A percentile compares a stretch with the other conserved stretches of the same genome.
phyloP scores from a whole-genome alignment of 208 protist species.

The Novymonas esmeraldas region DNA sequence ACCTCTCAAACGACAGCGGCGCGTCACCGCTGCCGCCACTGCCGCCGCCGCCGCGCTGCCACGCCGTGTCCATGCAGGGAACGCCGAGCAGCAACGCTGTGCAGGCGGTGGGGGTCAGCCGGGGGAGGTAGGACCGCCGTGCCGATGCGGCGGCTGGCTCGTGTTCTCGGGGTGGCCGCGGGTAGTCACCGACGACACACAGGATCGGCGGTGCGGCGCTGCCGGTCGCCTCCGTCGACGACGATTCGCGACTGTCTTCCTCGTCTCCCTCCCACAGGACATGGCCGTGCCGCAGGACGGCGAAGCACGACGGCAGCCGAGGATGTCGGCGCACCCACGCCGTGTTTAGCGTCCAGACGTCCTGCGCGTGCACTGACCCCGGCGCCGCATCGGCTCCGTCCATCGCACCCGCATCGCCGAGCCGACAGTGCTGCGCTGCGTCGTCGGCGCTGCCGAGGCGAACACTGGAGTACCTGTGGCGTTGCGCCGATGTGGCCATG shows the following conservation, averaged over 20 bases:
- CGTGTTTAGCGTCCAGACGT: constrained; percentile 20
- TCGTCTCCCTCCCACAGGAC: constrained; percentile 8
- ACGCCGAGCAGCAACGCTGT: constrained; percentile 25
- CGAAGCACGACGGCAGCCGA: constrained; percentile 16
- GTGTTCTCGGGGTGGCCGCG: background rate
- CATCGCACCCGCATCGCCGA: background rate
- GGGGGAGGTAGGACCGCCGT: background rate
- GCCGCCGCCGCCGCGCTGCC: background rate
- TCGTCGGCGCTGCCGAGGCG: background rate
- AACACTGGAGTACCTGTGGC: background rate
- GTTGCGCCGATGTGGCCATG: background rate
- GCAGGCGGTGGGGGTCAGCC: constrained; percentile 20
- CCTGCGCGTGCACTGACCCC: constrained; percentile 11
- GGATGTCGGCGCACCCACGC: constrained; percentile 24
- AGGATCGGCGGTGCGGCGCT: constrained; percentile 2
- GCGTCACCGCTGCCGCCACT: background rate
- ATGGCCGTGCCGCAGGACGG: constrained; percentile 17
- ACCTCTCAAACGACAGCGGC: background rate
- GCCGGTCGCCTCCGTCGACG: background rate
- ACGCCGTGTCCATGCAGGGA: constrained; percentile 20
- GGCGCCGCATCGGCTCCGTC: background rate
- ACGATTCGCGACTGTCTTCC: background rate
- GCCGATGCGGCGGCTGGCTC: background rate
- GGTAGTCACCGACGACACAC: constrained; percentile 11
- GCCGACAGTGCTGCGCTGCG: background rate